Percentiles rank a stretch among this genome's conserved stretches.
Conservation (phyloP, 2,329 filamentous ascomycete genomes). For the Trichophyton simii region DNA sequence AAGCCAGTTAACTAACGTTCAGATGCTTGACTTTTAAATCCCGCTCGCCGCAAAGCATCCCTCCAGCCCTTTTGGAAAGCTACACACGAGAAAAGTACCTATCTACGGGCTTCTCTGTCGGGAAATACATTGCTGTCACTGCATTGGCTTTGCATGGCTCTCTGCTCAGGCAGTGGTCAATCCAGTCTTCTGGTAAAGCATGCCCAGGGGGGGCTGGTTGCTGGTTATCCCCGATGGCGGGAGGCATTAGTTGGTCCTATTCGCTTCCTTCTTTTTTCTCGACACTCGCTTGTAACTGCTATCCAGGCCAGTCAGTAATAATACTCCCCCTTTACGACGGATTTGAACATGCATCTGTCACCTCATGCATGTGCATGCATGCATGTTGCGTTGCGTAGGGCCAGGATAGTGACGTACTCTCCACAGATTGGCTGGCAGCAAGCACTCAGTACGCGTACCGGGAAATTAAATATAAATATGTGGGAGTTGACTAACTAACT, state of each 20-base stretch:
- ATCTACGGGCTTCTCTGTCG: background rate
- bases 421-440: background rate
- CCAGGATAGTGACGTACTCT: background rate
- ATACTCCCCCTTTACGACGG: background rate
- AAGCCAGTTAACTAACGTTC: background rate
- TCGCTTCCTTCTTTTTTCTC: background rate
- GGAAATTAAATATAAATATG: background rate
- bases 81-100: background rate
- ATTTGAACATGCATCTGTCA: background rate
- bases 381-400: background rate
- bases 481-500: background rate
- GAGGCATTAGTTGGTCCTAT: background rate
- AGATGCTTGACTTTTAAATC: background rate
- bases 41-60: background rate
- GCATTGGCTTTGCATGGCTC: background rate
- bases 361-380: background rate
- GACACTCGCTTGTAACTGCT: background rate
- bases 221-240: background rate
- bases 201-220: background rate
- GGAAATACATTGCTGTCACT: background rate
- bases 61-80: background rate
- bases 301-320: background rate
- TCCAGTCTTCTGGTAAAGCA: background rate
- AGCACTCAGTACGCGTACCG: background rate
- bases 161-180: background rate